These are phyloP conservation scores for Nicotiana tomentosiformis DNA, from an alignment of 257 asterid genomes.

Conservation along the genomic window DNA sequence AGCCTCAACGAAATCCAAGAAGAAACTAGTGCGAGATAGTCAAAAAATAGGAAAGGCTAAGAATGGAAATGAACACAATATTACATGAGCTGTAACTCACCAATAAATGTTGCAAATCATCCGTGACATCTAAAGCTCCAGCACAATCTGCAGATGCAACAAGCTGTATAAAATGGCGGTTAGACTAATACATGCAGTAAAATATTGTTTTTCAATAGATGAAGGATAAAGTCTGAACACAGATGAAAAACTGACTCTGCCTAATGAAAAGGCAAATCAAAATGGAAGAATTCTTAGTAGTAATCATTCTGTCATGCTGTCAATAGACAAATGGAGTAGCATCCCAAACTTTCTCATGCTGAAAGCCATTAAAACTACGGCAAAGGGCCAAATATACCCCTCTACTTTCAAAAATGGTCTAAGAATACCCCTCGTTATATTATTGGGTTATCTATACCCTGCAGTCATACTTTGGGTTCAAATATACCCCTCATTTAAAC, in stretches of 20 bases:
- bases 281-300: neutral
- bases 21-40: neutral
- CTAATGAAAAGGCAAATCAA: neutral
- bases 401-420: too few relatives aligned
- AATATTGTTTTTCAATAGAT: neutral
- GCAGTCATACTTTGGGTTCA: too few relatives aligned
- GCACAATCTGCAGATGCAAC: constrained; percentile 98
- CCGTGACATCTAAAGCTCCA: constrained; percentile 92
- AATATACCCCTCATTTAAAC: too few relatives aligned
- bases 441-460: too few relatives aligned
- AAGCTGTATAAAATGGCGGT: constrained; percentile 54
- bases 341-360: neutral
- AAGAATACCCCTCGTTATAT: too few relatives aligned
- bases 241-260: neutral
- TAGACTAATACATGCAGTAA: constrained; percentile 3
- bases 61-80: neutral
- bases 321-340: neutral
- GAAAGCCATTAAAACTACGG: neutral
- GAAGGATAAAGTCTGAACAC: neutral
- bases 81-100: constrained; percentile 31
- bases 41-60: neutral
- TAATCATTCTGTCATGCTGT: neutral
- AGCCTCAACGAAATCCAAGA: constrained; percentile 2
- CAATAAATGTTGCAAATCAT: constrained; percentile 88
- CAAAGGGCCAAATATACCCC: too few relatives aligned